Conservation (phyloP, 2,329 filamentous ascomycete species). For the Cryphonectria japonica region DNA sequence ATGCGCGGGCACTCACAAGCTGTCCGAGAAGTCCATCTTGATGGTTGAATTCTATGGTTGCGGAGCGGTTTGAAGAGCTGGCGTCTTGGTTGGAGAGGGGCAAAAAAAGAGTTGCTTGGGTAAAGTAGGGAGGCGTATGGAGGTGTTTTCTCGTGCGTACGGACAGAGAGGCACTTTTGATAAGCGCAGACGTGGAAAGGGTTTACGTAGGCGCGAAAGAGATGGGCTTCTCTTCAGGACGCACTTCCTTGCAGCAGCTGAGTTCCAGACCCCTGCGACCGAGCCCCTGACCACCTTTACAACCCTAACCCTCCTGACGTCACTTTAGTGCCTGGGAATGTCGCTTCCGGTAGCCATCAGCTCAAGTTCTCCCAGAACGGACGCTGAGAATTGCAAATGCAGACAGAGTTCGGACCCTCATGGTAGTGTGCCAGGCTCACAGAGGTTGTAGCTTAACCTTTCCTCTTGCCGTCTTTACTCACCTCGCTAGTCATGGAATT, state of each 20-base stretch:
- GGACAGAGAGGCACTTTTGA: not conserved
- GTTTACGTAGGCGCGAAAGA: conserved; percentile 14
- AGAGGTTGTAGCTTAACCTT: too few species aligned
- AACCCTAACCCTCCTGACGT: conserved; percentile 4
- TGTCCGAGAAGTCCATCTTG: conserved; percentile 88
- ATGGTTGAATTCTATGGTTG: conserved; percentile 15
- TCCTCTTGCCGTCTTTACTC: too few species aligned
- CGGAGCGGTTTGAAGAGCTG: not conserved
- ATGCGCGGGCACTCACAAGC: conserved; percentile 68
- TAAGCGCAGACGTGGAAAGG: conserved; percentile 7
- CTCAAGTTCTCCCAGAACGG: too few species aligned
- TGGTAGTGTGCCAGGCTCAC: too few species aligned
- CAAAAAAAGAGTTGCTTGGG: not conserved
- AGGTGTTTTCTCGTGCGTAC: not conserved
- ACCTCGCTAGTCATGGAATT: not conserved
- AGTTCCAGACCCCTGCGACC: not conserved
- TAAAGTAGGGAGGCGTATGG: not conserved
- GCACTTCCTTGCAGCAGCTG: conserved; percentile 7
- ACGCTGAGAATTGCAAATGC: too few species aligned
- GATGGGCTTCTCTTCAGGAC: conserved; percentile 9
- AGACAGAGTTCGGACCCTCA: too few species aligned
- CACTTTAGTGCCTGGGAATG: not conserved
- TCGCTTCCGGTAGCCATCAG: not conserved
- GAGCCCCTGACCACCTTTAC: not conserved
- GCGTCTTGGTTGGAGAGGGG: not conserved